These are phyloP conservation scores for Diaporthe capsici DNA, from an alignment of 2,329 filamentous ascomycete genomes.

Conservation along the genomic window DNA sequence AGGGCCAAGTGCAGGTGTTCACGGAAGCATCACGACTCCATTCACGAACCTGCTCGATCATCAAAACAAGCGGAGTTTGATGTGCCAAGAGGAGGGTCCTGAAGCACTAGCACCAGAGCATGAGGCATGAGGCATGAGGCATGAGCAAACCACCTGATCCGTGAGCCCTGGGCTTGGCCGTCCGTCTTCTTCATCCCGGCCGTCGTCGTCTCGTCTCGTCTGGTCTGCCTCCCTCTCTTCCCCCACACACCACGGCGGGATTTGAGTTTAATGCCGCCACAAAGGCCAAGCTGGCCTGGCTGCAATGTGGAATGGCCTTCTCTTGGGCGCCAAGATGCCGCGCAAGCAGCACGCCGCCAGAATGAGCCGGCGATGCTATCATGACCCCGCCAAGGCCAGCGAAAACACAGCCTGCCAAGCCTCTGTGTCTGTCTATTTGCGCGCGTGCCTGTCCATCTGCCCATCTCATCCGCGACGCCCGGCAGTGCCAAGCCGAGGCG, in stretches of 20 bases:
- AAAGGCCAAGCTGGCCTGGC: constrained; percentile 5
- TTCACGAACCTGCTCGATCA: constrained; percentile 16
- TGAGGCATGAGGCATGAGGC: constrained; percentile 19
- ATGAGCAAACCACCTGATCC: constrained; percentile 24
- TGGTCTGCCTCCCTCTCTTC: background rate
- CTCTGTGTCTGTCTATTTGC: background rate
- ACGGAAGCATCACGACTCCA: constrained; percentile 23
- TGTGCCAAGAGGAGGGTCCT: constrained; percentile 29
- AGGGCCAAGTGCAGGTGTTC: constrained; percentile 25
- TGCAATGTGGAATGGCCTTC: background rate
- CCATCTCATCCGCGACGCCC: constrained; percentile 14
- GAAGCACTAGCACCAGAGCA: constrained; percentile 22
- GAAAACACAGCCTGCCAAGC: constrained; percentile 1
- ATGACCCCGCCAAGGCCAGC: constrained; percentile 5
- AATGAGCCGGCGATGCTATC: constrained; percentile 5
- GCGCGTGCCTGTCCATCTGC: background rate
- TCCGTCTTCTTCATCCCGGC: background rate
- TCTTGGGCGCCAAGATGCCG: constrained; percentile 31
- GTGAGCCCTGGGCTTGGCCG: constrained; percentile 11
- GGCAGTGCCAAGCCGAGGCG: constrained; percentile 23
- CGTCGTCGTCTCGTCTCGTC: constrained; percentile 24
- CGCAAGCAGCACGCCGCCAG: constrained; percentile 5
- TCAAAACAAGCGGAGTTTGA: constrained; percentile 32
- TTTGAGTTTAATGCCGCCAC: constrained; percentile 30
- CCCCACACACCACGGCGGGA: background rate